Evolutionary conservation across 495 filamentous ascomycete species (phyloP).

Genomic region (Lepraria neglecta): DNA sequence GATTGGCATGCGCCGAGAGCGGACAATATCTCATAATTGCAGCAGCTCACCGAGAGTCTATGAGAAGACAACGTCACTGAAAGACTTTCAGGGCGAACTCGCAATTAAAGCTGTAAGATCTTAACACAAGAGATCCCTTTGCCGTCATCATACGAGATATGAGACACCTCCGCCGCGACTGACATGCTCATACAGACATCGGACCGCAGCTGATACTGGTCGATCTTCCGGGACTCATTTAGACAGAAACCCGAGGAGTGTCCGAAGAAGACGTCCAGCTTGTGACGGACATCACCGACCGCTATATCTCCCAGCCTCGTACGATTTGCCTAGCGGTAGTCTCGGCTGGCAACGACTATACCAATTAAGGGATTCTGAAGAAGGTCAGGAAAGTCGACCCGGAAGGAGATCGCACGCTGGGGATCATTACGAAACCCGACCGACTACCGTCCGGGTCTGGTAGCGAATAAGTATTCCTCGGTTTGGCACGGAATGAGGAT

Average conservation of each 20-base stretch:
- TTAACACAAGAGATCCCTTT: too few species aligned
- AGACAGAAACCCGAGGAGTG: constrained; percentile 38
- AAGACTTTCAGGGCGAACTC: too few species aligned
- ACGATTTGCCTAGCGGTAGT: constrained; percentile 33
- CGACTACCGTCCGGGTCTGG: constrained; percentile 33
- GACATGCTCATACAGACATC: too few species aligned
- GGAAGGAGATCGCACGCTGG: constrained; percentile 45
- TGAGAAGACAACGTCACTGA: too few species aligned
- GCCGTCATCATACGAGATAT: too few species aligned
- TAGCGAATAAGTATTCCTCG: constrained; percentile 32
- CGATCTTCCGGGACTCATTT: constrained; percentile 58
- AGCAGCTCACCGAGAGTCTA: too few species aligned
- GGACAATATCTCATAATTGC: too few species aligned
- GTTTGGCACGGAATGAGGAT: constrained; percentile 37
- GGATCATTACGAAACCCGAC: constrained; percentile 25
- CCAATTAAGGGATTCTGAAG: constrained; percentile 48
- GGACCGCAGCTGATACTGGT: constrained; percentile 58
- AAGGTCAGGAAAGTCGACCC: constrained; percentile 72
- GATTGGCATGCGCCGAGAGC: too few species aligned
- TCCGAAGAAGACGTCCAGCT: constrained; percentile 39
- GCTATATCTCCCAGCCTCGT: constrained; percentile 51
- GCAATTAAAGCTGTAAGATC: too few species aligned
- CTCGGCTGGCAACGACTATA: constrained; percentile 25
- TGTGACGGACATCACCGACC: constrained; percentile 45
- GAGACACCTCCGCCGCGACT: too few species aligned